Conservation (phyloP, 352 stramenopile species). For the Phytopythium aichiense region DNA sequence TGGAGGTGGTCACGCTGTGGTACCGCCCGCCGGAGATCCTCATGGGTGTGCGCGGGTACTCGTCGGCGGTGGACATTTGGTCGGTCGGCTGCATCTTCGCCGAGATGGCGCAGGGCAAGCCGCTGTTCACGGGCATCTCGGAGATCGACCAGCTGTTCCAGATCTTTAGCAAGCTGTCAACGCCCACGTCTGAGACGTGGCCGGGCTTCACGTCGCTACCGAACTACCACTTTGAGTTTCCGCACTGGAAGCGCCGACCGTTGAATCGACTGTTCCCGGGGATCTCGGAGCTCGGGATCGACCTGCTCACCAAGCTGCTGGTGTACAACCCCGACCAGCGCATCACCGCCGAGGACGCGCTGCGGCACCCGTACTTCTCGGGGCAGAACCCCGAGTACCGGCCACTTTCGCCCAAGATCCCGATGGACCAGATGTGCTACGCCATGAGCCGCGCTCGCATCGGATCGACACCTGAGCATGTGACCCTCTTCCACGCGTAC, state of each 20-base stretch:
- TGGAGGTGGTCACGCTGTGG: slow-evolving; percentile 90
- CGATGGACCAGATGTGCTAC: slow-evolving; percentile 79
- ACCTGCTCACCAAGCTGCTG: slow-evolving; percentile 71
- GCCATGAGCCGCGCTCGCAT: slow-evolving; percentile 40
- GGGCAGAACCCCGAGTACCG: slow-evolving; percentile 36
- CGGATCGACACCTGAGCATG: slow-evolving; percentile 59
- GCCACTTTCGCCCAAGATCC: slow-evolving; percentile 55
- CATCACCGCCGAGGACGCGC: slow-evolving; percentile 76
- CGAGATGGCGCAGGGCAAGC: slow-evolving; percentile 91
- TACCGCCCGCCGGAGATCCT: slow-evolving; percentile 89
- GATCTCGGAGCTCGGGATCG: slow-evolving; percentile 68
- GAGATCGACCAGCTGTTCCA: slow-evolving; percentile 87
- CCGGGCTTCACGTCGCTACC: slow-evolving; percentile 95
- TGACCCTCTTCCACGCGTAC: slow-evolving; percentile 77
- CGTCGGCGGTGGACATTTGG: slow-evolving; percentile 91
- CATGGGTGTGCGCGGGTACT: slow-evolving; percentile 85
- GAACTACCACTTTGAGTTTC: slow-evolving; percentile 94
- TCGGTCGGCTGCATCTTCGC: slow-evolving; percentile 97
- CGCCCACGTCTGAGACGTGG: slow-evolving; percentile 95
- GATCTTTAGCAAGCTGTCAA: slow-evolving; percentile 94
- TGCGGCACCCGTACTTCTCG: slow-evolving; percentile 81
- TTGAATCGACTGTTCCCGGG: slow-evolving; percentile 66
- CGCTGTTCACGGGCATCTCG: slow-evolving; percentile 77
- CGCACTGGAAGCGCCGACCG: slow-evolving; percentile 68
- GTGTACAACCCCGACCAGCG: slow-evolving; percentile 81